A percentile compares a stretch with the other conserved stretches of the same genome.
Conservation (phyloP, 2,329 filamentous ascomycete species). For the Aspergillus neoniger region DNA sequence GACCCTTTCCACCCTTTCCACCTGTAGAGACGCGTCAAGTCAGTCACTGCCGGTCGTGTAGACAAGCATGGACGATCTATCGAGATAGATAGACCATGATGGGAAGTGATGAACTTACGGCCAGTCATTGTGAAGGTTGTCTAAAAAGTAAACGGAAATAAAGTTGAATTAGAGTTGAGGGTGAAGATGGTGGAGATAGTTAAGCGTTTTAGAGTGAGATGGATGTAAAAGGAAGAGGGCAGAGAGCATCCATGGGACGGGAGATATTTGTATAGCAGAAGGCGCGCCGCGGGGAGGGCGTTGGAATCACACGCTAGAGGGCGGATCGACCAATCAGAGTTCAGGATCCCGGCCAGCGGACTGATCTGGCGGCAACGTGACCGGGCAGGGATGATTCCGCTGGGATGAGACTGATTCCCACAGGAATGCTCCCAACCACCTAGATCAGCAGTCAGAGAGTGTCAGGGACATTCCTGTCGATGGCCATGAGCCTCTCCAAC, state of each 20-base stretch:
- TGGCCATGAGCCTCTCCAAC: slow-evolving; percentile 13
- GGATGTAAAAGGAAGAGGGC: slow-evolving; percentile 26
- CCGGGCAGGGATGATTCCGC: slow-evolving; percentile 30
- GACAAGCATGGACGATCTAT: background rate
- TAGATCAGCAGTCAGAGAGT: slow-evolving; percentile 19
- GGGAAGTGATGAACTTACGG: slow-evolving; percentile 49
- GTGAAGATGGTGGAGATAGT: slow-evolving; percentile 28
- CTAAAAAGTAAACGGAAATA: slow-evolving; percentile 17
- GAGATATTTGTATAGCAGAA: slow-evolving; percentile 45
- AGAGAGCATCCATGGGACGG: slow-evolving; percentile 29
- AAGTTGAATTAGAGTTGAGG: slow-evolving; percentile 32
- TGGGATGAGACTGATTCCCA: slow-evolving; percentile 29
- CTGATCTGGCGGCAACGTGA: slow-evolving; percentile 33
- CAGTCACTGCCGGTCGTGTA: slow-evolving; percentile 11
- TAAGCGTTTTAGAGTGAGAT: slow-evolving; percentile 24
- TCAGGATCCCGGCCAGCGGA: slow-evolving; percentile 29
- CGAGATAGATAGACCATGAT: background rate
- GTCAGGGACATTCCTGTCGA: slow-evolving; percentile 20
- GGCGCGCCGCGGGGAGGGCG: slow-evolving; percentile 28
- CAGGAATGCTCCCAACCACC: slow-evolving; percentile 21
- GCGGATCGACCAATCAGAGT: slow-evolving; percentile 40
- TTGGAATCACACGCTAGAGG: slow-evolving; percentile 42
- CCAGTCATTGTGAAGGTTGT: slow-evolving; percentile 58
- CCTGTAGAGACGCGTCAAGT: slow-evolving; percentile 62
- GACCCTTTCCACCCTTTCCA: slow-evolving; percentile 95